Evolutionary conservation across 1,284 basidiomycete species (phyloP).

Genomic region (Pulchroboletus neoregius): DNA sequence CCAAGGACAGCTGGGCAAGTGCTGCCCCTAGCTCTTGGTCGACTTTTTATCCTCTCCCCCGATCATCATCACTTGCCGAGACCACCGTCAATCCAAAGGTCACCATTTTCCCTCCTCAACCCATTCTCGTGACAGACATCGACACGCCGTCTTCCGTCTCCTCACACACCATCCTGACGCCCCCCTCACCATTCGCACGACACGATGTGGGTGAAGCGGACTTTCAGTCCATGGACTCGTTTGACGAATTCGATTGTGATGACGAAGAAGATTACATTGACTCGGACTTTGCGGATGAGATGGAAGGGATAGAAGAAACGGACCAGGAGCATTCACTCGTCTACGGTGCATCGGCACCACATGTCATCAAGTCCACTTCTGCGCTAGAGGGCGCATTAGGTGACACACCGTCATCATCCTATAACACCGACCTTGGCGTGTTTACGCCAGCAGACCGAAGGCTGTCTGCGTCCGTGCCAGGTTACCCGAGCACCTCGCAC

Average conservation of each 20-base stretch:
- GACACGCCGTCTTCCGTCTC: conserved; percentile 33
- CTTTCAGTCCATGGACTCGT: conserved; percentile 23
- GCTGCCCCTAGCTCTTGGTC: conserved; percentile 23
- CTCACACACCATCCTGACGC: conserved; percentile 31
- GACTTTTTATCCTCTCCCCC: conserved; percentile 14
- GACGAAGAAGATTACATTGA: conserved; percentile 34
- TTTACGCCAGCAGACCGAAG: conserved; percentile 25
- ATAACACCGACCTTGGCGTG: conserved; percentile 3
- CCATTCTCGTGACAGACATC: conserved; percentile 24
- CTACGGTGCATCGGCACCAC: conserved; percentile 24
- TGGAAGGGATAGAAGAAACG: conserved; percentile 28
- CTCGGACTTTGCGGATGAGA: conserved; percentile 32
- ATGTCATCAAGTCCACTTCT: conserved; percentile 31
- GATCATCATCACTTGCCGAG: conserved; percentile 18
- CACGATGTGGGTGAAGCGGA: conserved; percentile 11
- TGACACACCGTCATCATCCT: conserved; percentile 19
- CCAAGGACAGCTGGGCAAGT: conserved; percentile 20
- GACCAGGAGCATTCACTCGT: conserved; percentile 12
- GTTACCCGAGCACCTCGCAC: conserved; percentile 26
- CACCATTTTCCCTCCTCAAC: conserved; percentile 25
- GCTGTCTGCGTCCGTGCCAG: conserved; percentile 33
- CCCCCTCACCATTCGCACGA: conserved; percentile 29
- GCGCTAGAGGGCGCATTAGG: conserved; percentile 32
- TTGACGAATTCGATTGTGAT: conserved; percentile 32
- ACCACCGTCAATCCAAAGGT: conserved; percentile 29